phyloP scores from a whole-genome alignment of 179 eudicot species.

The Beta lomatogona region DNA sequence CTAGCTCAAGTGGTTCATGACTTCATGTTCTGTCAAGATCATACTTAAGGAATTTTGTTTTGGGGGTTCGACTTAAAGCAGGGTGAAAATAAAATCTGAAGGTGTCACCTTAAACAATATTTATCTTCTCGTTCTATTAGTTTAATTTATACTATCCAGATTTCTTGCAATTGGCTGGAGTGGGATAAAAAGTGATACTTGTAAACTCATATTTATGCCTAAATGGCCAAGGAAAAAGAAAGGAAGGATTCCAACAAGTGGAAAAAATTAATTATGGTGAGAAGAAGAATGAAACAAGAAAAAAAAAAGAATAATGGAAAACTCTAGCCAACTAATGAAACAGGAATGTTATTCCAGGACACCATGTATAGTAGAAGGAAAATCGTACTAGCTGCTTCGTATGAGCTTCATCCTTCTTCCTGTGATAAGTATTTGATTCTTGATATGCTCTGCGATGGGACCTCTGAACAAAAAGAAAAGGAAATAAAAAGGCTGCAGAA shows the following conservation, averaged over 20 bases:
- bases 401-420: background rate
- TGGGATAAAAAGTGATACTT: background rate
- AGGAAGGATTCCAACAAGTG: background rate
- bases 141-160: no score
- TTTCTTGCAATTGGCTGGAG: background rate
- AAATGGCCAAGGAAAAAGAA: background rate
- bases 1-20: background rate
- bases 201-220: background rate
- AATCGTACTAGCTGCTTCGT: background rate
- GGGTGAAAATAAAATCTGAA: background rate
- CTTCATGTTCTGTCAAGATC: background rate
- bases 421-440: background rate
- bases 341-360: background rate
- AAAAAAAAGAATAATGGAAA: background rate
- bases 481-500: background rate
- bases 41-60: background rate
- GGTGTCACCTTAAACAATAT: background rate
- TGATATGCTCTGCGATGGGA: background rate
- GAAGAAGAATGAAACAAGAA: background rate
- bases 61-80: background rate
- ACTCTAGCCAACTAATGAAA: no score
- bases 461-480: background rate
- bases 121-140: background rate
- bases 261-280: background rate
- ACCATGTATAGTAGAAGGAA: background rate